phyloP scores from a whole-genome alignment of 495 filamentous ascomycete genomes.

The Articulospora tetracladia region DNA sequence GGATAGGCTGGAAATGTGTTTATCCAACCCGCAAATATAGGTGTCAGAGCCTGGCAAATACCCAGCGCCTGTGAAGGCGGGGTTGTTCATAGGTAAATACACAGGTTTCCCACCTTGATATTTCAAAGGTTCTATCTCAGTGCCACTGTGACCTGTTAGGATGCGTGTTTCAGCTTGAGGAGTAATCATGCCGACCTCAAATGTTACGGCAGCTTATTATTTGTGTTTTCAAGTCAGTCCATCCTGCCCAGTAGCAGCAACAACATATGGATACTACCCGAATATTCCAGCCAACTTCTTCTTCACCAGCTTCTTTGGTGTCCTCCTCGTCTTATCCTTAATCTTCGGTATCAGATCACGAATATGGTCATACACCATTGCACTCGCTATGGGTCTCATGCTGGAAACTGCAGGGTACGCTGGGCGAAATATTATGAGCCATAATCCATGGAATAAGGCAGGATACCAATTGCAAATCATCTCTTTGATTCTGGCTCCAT shows the following conservation, averaged over 20 bases:
- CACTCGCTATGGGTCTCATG: slow-evolving; percentile 14
- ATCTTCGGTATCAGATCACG: slow-evolving; percentile 1
- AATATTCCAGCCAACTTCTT: slow-evolving; percentile 33
- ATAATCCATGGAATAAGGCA: slow-evolving; percentile 33
- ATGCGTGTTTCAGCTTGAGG: too few species aligned
- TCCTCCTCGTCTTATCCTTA: slow-evolving; percentile 12
- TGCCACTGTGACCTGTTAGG: too few species aligned
- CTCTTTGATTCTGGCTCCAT: slow-evolving; percentile 30
- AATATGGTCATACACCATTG: slow-evolving; percentile 30
- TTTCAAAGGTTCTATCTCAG: too few species aligned
- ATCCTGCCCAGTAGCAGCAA: slow-evolving; percentile 30
- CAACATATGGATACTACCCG: slow-evolving; percentile 33
- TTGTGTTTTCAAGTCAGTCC: background rate
- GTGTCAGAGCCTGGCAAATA: too few species aligned
- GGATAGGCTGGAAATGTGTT: too few species aligned
- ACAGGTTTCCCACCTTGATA: too few species aligned
- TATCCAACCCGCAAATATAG: background rate
- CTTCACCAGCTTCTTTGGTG: background rate
- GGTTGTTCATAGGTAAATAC: too few species aligned
- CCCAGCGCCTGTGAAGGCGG: too few species aligned
- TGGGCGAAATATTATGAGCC: slow-evolving; percentile 34
- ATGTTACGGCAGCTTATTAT: background rate
- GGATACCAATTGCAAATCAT: slow-evolving; percentile 23
- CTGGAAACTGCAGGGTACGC: slow-evolving; percentile 34
- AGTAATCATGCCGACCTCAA: background rate